Evolutionary conservation across 306 rosid species (phyloP).

Genomic region (Cicer arietinum): DNA sequence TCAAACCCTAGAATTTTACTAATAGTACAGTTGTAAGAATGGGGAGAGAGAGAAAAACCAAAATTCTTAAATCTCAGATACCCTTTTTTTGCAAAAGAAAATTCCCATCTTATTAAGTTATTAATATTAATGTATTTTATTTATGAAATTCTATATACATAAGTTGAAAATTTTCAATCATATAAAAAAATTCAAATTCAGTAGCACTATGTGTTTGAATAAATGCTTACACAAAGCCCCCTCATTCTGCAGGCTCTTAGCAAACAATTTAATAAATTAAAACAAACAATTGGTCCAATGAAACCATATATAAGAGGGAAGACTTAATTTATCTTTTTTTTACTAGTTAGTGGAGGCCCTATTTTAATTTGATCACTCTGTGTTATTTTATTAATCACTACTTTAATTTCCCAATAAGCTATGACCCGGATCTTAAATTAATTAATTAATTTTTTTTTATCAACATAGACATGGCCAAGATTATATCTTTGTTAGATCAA

Average conservation of each 20-base stretch:
- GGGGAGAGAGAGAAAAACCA: constrained; percentile 28
- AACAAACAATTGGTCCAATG: constrained; percentile 36
- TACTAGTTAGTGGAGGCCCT: constrained; percentile 31
- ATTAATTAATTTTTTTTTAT: constrained; percentile 31
- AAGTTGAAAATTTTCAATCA: not conserved
- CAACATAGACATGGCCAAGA: constrained; percentile 31
- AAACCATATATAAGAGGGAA: not conserved
- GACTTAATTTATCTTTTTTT: not conserved
- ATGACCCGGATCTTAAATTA: constrained; percentile 16
- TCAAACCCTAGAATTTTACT: constrained; percentile 52
- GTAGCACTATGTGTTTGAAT: constrained; percentile 22
- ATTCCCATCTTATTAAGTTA: constrained; percentile 27
- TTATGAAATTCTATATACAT: not conserved
- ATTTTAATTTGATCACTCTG: constrained; percentile 29
- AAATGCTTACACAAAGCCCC: too few relatives aligned
- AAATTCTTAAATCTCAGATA: constrained; percentile 37
- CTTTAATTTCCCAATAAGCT: constrained; percentile 30
- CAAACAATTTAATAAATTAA: not conserved
- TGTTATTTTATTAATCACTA: constrained; percentile 15
- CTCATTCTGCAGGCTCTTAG: constrained; percentile 34
- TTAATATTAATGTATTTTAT: not conserved
- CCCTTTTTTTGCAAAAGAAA: constrained; percentile 21
- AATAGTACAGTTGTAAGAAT: constrained; percentile 20
- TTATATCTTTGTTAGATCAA: constrained; percentile 37
- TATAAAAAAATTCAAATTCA: not conserved